Evolutionary conservation across 176 grass and related monocot genomes (phyloP), one percentile per base, ranked within the genome.

Genomic region (Carex kokanica): DNA sequence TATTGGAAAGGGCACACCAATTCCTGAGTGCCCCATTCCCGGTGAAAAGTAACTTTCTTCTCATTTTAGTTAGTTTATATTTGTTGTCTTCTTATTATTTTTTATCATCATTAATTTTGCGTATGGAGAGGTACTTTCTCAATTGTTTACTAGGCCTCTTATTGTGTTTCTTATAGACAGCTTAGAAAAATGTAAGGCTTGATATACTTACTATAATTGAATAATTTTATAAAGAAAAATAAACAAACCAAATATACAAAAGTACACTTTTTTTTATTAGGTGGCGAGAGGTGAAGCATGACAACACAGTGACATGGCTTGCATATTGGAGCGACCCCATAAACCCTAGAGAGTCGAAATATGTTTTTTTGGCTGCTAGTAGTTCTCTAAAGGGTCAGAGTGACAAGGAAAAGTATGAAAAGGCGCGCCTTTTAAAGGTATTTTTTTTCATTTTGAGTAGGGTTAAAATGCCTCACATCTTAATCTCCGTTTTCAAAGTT

Each of bases 391-490:
- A 99, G 73, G 93, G 97, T 45, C 91, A 93, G 82, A 99, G 93
- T 89, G 97, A 99, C 81, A 99, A 92, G 57, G 89, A 96, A 84
- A 99, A 99, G 86, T 99, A 99, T 68, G 97, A 99, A 86, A 99
- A 99, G 78, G 88, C 97, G 49, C 92, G 97, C 78, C 86, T 89
- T 64, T 88, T 99, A 77, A 99, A 99, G 91, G 97, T 90, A 84
- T 78, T 5, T 55, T 9, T 34, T 83, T 86, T 43, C 8, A 8
- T 43, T 43, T 43, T 43, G 41, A 38, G 36, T 38, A 38, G 36
- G 36, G 36, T 38, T 38, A 38, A 38, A 38, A 38, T 38, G 36
- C 0, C 36, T 34, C 36, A 38, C 36, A 38, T 38, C 36, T 38
- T 38, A 5, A 6, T 38, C 36, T 38, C 36, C 36, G 0, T 38